Percentiles rank a stretch among this genome's conserved stretches.
Conservation (phyloP, 176 grass and related monocot genomes). For the Stipa capillata region DNA sequence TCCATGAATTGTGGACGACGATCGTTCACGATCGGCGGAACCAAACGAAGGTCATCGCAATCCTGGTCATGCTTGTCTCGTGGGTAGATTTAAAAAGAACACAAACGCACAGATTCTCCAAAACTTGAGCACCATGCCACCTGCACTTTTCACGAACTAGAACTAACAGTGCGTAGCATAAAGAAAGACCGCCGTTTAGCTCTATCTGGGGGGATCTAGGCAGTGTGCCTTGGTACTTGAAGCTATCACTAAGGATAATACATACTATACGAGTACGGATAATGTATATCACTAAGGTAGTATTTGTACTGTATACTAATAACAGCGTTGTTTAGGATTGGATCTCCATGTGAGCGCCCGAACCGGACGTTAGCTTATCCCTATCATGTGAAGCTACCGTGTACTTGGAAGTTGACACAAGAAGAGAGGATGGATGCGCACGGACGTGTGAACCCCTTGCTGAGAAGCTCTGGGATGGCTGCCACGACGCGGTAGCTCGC, state of each 20-base stretch:
- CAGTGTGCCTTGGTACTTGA: neutral
- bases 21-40: too few species aligned
- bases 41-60: too few species aligned
- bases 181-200: neutral
- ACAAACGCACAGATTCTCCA: too few species aligned
- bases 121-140: too few species aligned
- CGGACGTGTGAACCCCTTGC: slow-evolving; percentile 56
- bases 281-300: neutral
- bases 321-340: neutral
- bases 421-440: neutral
- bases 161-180: neutral
- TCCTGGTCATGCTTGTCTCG: too few species aligned
- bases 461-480: slow-evolving; percentile 65
- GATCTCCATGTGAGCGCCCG: slow-evolving; percentile 10
- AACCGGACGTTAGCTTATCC: neutral
- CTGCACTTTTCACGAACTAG: too few species aligned
- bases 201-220: neutral
- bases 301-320: neutral
- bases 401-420: neutral
- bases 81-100: too few species aligned
- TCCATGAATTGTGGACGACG: too few species aligned
- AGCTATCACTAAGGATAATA: neutral
- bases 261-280: neutral
- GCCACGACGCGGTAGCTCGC: slow-evolving; percentile 64
- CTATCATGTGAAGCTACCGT: neutral